phyloP scores from a whole-genome alignment of 192 early-diverging fungal genomes.

The Podila minutissima region DNA sequence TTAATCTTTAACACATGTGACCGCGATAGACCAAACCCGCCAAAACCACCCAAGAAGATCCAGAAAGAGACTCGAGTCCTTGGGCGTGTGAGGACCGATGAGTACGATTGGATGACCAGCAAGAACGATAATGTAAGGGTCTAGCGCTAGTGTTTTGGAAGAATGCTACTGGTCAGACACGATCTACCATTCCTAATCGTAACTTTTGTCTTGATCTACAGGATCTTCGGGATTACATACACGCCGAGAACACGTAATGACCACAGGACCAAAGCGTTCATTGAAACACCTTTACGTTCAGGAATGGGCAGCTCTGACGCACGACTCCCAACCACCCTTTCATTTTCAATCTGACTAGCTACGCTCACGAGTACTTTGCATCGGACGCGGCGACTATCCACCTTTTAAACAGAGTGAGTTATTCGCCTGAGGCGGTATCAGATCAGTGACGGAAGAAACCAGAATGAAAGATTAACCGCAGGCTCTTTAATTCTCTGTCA shows the following conservation, averaged over 20 bases:
- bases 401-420: conserved; percentile 28
- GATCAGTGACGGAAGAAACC: no score
- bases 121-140: conserved; percentile 54
- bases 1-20: not conserved
- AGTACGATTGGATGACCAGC: conserved; percentile 65
- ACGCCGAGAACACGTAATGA: conserved; percentile 62
- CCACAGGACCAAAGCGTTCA: not conserved
- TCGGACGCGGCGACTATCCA: conserved; percentile 39
- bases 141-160: no score
- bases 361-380: conserved; percentile 43
- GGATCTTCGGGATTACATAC: conserved; percentile 57
- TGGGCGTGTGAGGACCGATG: conserved; percentile 55
- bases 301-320: conserved; percentile 23
- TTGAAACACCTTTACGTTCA: conserved; percentile 2
- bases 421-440: not conserved
- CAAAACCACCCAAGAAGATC: conserved; percentile 55
- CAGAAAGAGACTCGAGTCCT: conserved; percentile 44
- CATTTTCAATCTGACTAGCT: conserved; percentile 14
- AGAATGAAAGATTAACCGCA: not conserved
- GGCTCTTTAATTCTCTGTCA: not conserved
- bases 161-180: no score
- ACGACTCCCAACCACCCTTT: conserved; percentile 6
- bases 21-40: conserved; percentile 19
- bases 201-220: conserved; percentile 18
- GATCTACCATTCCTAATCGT: not conserved